These are phyloP conservation scores for Purpureocillium takamizusanense DNA, from an alignment of 2,329 filamentous ascomycete species.

Conservation along the genomic window DNA sequence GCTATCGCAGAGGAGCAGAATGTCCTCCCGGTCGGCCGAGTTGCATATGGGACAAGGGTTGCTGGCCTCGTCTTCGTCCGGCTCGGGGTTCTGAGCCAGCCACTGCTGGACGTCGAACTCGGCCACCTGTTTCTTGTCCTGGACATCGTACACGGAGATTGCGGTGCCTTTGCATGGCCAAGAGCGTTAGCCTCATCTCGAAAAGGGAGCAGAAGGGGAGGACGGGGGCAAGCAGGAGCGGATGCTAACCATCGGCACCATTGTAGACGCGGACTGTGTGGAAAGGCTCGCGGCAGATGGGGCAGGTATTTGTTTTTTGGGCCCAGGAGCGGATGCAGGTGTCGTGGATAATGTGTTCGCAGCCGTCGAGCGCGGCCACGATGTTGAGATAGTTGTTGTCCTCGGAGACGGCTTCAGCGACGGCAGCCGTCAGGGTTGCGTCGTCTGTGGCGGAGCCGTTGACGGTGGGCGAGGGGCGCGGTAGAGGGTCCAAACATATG, in stretches of 20 bases:
- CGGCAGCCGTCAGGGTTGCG: conserved; percentile 6
- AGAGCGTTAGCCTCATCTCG: conserved; percentile 1
- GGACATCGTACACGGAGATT: conserved; percentile 53
- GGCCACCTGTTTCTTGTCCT: conserved; percentile 81
- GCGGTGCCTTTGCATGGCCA: conserved; percentile 34
- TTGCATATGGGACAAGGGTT: conserved; percentile 79
- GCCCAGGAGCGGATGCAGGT: conserved; percentile 91
- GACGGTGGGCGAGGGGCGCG: conserved; percentile 23
- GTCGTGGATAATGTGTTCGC: conserved; percentile 88
- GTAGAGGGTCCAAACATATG: conserved; percentile 57
- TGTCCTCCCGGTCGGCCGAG: conserved; percentile 69
- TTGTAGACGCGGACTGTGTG: conserved; percentile 81
- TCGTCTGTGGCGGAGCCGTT: conserved; percentile 10
- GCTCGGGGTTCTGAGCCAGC: conserved; percentile 62
- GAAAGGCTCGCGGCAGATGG: conserved; percentile 88
- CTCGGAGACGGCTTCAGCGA: conserved; percentile 10
- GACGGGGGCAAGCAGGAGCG: conserved; percentile 8
- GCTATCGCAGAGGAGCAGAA: conserved; percentile 81
- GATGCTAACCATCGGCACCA: conserved; percentile 58
- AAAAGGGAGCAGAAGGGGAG: not conserved
- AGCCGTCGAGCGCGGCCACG: conserved; percentile 59
- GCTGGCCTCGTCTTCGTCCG: conserved; percentile 56
- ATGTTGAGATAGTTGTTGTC: conserved; percentile 29
- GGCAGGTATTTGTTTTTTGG: conserved; percentile 93
- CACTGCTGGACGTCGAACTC: conserved; percentile 75